These are phyloP conservation scores for Monilinia laxa DNA, from an alignment of 2,329 filamentous ascomycete species.

Conservation along the genomic window DNA sequence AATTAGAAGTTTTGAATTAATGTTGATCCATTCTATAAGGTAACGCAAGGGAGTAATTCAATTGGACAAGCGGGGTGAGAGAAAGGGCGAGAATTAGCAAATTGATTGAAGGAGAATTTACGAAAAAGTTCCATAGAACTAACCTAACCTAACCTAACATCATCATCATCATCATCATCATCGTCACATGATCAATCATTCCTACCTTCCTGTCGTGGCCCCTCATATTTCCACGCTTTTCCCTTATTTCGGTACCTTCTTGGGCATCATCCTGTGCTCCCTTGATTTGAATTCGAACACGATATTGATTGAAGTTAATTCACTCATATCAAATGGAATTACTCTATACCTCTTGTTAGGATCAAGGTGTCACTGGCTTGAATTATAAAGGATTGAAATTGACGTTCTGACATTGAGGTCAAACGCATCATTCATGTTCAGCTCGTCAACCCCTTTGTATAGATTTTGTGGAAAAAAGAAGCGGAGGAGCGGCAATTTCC, in stretches of 20 bases:
- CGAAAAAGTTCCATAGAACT: background rate
- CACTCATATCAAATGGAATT: background rate
- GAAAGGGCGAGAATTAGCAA: conserved; percentile 2
- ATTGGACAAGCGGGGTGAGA: conserved; percentile 15
- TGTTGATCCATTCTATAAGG: conserved; percentile 21
- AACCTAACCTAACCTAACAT: too few species aligned
- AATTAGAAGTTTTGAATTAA: background rate
- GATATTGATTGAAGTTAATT: conserved; percentile 2
- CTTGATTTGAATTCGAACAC: conserved; percentile 7
- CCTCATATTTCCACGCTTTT: conserved; percentile 28
- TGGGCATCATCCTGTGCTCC: conserved; percentile 19
- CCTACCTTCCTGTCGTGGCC: conserved; percentile 24
- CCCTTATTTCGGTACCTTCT: conserved; percentile 22
- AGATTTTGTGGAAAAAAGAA: conserved; percentile 1
- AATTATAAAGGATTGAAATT: background rate
- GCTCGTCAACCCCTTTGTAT: conserved; percentile 6
- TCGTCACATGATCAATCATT: conserved; percentile 28
- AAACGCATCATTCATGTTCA: conserved; percentile 9
- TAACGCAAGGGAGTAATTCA: conserved; percentile 17
- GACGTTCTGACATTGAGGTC: background rate
- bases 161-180: background rate
- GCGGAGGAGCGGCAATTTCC: background rate
- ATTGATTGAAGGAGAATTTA: conserved; percentile 9
- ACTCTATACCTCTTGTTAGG: background rate
- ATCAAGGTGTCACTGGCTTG: conserved; percentile 9